Evolutionary conservation across 2,329 filamentous ascomycete genomes (phyloP).

Genomic region (Cryphonectria carpinicola): DNA sequence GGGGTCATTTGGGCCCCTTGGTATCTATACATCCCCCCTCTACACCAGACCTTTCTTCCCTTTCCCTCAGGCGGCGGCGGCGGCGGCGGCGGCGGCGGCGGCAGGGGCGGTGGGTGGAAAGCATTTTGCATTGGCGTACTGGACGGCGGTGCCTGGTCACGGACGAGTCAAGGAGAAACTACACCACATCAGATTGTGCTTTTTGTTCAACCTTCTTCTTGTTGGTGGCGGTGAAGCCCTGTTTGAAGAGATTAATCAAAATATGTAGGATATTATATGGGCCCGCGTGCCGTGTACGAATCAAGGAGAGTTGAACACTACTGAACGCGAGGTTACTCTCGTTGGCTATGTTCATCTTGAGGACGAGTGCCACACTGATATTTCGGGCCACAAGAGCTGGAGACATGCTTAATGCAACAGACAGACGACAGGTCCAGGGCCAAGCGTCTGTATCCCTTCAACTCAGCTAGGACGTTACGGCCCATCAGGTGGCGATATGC

Average conservation of each 20-base stretch:
- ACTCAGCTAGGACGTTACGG: too few relatives aligned
- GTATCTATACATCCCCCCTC: conserved; percentile 15
- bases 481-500: too few relatives aligned
- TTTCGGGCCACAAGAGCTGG: too few relatives aligned
- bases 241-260: not conserved
- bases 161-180: not conserved
- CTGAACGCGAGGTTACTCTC: not conserved
- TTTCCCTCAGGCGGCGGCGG: conserved; percentile 1
- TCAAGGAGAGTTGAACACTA: not conserved
- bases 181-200: not conserved
- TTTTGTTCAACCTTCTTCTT: conserved; percentile 2
- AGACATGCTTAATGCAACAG: too few relatives aligned
- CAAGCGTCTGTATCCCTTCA: too few relatives aligned
- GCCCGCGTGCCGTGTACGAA: not conserved
- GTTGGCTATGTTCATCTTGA: not conserved
- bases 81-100: not conserved
- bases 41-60: not conserved
- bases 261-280: not conserved
- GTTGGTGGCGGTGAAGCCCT: not conserved
- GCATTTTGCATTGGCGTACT: conserved; percentile 25
- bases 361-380: too few relatives aligned
- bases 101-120: conserved; percentile 7
- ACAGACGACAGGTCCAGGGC: too few relatives aligned
- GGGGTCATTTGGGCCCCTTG: conserved; percentile 4
- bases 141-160: conserved; percentile 4